These are phyloP conservation scores for Ananas comosus DNA, from an alignment of 176 grass and related monocot genomes.

Conservation along the genomic window DNA sequence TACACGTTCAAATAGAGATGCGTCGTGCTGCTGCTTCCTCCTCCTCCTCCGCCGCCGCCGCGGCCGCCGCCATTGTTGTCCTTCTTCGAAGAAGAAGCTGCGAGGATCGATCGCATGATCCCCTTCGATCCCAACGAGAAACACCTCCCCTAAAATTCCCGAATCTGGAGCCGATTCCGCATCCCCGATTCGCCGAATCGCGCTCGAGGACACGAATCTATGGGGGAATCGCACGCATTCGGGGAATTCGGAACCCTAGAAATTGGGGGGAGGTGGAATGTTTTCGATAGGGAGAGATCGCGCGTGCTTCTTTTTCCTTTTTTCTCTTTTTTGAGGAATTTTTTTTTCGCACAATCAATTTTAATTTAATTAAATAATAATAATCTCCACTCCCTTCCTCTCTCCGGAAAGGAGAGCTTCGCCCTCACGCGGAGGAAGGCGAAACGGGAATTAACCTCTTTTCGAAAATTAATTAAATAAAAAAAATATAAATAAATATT, in stretches of 20 bases:
- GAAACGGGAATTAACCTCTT: background rate
- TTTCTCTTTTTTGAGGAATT: too few relatives aligned
- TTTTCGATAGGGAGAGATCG: too few relatives aligned
- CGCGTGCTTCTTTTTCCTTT: too few relatives aligned
- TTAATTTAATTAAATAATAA: too few relatives aligned
- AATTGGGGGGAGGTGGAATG: background rate
- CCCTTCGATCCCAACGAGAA: conserved; percentile 7
- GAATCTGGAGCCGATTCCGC: conserved; percentile 4
- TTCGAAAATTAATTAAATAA: background rate
- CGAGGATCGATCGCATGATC: conserved; percentile 11
- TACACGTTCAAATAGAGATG: conserved; percentile 78
- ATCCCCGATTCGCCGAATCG: conserved; percentile 12
- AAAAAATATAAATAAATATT: too few relatives aligned
- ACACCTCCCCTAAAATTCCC: conserved; percentile 7
- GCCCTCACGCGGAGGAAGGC: background rate
- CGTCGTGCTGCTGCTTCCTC: conserved; percentile 5
- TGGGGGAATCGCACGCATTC: background rate
- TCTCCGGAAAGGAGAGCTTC: background rate
- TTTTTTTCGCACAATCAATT: too few relatives aligned
- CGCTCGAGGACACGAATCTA: background rate
- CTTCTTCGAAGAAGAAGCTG: conserved; percentile 15
- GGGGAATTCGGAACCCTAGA: background rate
- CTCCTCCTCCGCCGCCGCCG: background rate
- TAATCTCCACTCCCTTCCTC: too few relatives aligned
- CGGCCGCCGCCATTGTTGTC: background rate